Percentiles rank a stretch among this genome's conserved stretches.
Evolutionary conservation across 2,329 filamentous ascomycete species (phyloP).

Genomic region (Penicillium sp.): DNA sequence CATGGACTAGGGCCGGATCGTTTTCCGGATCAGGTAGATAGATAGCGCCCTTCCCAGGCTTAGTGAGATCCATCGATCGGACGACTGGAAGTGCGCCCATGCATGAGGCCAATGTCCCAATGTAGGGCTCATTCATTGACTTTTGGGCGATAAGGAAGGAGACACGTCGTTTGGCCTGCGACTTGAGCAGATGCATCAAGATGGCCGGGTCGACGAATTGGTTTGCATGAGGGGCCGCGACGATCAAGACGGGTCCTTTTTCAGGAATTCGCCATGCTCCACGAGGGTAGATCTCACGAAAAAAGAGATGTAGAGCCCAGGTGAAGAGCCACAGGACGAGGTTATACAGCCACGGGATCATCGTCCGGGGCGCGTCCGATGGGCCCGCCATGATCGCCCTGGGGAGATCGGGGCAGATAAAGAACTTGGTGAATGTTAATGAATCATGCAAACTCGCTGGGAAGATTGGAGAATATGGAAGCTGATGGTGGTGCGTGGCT

Average conservation of each 20-base stretch:
- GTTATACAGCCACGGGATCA: conserved; percentile 46
- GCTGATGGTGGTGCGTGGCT: not conserved
- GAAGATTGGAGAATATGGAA: not conserved
- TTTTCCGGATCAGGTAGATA: conserved; percentile 79
- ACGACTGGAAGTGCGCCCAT: conserved; percentile 84
- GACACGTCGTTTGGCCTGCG: conserved; percentile 76
- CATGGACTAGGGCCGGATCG: conserved; percentile 70
- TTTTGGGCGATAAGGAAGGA: conserved; percentile 89
- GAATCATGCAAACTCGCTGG: not conserved
- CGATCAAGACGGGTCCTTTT: conserved; percentile 80
- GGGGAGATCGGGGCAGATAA: conserved; percentile 6
- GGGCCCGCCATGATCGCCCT: conserved; percentile 18
- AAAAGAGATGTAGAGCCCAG: conserved; percentile 83
- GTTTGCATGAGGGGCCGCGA: conserved; percentile 91
- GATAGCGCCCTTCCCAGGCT: conserved; percentile 67
- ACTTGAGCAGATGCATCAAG: conserved; percentile 80
- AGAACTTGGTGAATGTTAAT: not conserved
- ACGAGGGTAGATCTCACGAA: conserved; percentile 87
- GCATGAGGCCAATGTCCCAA: conserved; percentile 75
- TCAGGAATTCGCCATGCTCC: conserved; percentile 88
- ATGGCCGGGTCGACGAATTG: conserved; percentile 94
- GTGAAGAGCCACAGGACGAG: conserved; percentile 44
- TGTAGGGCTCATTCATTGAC: conserved; percentile 78
- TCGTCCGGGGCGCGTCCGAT: conserved; percentile 9
- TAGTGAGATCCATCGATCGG: conserved; percentile 78